Evolutionary conservation across 1,139 yeast genomes (phyloP), one percentile per base, ranked within the genome.

Genomic region (Saccharomycopsis hybrid): DNA sequence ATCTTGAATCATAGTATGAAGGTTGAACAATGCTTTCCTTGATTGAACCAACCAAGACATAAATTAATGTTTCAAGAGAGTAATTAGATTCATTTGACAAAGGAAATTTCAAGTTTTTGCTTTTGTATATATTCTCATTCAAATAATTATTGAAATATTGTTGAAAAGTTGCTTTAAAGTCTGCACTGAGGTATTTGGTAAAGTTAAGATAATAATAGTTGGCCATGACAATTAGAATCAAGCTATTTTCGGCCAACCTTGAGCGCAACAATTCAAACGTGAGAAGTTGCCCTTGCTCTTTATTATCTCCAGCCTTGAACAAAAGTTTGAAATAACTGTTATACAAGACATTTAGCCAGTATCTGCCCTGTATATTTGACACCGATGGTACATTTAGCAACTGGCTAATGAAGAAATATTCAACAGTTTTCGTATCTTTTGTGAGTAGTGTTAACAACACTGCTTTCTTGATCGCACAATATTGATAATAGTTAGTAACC

Each of bases 311-410:
- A 18, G 18, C 18, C 27, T 31, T n/a, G 30, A 5, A 4, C 5
- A 43, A 25, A 11, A 43, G 28, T 32, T 48, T 48, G 48, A 39
- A 48, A 32, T 43, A 46, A 3, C n/a, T 30, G 7, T 44, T 50
- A 28, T 37, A 42, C 4, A 51, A 29, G 8, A 44, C 32, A 28
- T 44, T 40, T 24, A 52, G 31, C 55, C 55, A 52, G 30, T 40
- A 41, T 28, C 33, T 44, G 4, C 48, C 55, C 5, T 42, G 44
- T 4, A 48, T 29, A 43, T 52, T 52, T 24, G 51, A 47, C 18
- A 39, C 29, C 8, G 39, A 28, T 11, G 55, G 55, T 3, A 51
- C 13, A 18, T 38, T 29, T 18, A 51, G 32, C 18, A 39, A 33
- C 33, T 33, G 30, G 3, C 25, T 2, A 8, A 2, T 38, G 18